A percentile compares a stretch with the other conserved stretches of the same genome.
Conservation (phyloP, 805 yeast species). For the Schizosaccharomyces octosporus region DNA sequence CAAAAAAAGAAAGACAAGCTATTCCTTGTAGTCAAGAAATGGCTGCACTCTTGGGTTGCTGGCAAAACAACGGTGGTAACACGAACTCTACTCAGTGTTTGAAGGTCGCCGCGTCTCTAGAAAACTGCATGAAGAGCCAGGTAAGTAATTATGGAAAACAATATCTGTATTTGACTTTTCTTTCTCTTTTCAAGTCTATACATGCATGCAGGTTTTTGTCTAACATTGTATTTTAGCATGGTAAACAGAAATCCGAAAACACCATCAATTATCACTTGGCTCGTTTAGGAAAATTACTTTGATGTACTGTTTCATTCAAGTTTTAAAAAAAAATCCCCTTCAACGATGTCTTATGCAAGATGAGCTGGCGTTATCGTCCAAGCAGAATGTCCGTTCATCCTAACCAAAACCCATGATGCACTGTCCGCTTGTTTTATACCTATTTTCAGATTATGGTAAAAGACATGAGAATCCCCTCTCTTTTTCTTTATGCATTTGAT, state of each 20-base stretch:
- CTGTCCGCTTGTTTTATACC: too few species aligned
- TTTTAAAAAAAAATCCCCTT: background rate
- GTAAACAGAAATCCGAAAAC: background rate
- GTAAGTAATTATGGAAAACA: background rate
- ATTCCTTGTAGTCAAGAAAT: background rate
- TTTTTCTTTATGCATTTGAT: too few species aligned
- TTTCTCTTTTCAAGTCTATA: background rate
- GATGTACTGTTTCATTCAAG: background rate
- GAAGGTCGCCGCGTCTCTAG: background rate
- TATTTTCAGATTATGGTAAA: too few species aligned
- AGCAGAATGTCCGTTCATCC: too few species aligned
- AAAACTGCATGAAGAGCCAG: background rate
- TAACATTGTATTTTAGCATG: background rate
- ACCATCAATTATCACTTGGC: background rate
- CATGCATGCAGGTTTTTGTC: background rate
- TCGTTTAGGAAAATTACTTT: background rate
- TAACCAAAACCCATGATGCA: too few species aligned
- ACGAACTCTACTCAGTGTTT: background rate
- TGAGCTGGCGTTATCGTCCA: background rate
- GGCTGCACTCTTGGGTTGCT: constrained; percentile 1
- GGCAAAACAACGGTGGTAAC: background rate
- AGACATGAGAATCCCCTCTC: too few species aligned
- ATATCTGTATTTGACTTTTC: background rate
- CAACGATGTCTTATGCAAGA: background rate
- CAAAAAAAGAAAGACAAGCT: background rate